Conservation (phyloP, 495 filamentous ascomycete genomes). For the Hyaloscypha variabilis region DNA sequence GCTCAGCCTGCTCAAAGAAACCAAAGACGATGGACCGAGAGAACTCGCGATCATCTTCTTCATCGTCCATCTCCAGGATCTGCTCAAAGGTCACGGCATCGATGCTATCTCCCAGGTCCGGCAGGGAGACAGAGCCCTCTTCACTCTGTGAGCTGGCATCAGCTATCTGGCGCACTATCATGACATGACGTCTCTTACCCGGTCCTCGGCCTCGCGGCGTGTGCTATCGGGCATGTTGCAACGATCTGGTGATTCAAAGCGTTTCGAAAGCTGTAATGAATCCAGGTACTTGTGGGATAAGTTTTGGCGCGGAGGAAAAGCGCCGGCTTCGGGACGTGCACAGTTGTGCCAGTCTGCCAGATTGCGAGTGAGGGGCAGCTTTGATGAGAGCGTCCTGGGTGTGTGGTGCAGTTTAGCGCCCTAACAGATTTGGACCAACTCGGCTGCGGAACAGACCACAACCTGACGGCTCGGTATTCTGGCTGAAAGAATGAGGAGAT, state of each 20-base stretch:
- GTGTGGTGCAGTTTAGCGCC: no score
- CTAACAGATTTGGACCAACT: no score
- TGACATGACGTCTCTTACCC: conserved; percentile 15
- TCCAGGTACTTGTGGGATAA: no score
- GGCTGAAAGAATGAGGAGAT: no score
- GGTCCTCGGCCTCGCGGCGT: conserved; percentile 28
- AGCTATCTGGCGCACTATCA: conserved; percentile 4
- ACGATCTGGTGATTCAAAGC: conserved; percentile 10
- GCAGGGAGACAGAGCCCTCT: conserved; percentile 31
- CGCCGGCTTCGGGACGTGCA: no score
- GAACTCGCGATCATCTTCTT: conserved; percentile 38
- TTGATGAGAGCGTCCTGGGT: no score
- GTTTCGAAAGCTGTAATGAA: not conserved
- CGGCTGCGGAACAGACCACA: no score
- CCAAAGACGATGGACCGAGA: conserved; percentile 84
- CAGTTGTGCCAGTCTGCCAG: no score
- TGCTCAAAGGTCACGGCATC: conserved; percentile 85
- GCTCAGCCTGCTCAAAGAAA: conserved; percentile 90
- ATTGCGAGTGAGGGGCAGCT: no score
- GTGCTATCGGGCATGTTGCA: conserved; percentile 20
- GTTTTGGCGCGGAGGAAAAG: no score
- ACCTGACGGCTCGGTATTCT: no score
- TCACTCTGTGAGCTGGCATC: conserved; percentile 25
- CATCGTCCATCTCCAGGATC: conserved; percentile 62
- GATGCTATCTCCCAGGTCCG: conserved; percentile 67